phyloP scores from a whole-genome alignment of 2,329 filamentous ascomycete genomes.

The Lachnellula occidentalis region DNA sequence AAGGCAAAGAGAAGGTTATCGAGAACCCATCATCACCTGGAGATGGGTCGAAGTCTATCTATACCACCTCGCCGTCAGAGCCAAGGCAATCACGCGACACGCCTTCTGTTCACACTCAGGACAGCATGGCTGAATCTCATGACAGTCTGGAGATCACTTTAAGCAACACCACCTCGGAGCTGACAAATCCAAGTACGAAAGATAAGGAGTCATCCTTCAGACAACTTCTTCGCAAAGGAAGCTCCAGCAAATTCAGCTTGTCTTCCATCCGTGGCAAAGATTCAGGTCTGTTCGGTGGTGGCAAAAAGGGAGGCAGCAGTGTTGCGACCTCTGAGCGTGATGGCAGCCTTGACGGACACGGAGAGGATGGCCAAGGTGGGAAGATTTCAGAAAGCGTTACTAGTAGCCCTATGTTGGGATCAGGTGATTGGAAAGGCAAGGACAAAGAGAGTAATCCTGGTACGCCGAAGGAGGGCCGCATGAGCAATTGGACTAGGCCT shows the following conservation, averaged over 20 bases:
- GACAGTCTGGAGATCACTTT: constrained; percentile 45
- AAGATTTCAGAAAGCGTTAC: constrained; percentile 52
- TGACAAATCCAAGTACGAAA: constrained; percentile 39
- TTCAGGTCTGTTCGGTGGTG: constrained; percentile 40
- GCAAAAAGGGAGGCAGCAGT: constrained; percentile 54
- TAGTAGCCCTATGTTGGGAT: constrained; percentile 52
- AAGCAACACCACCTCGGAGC: constrained; percentile 54
- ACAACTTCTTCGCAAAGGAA: constrained; percentile 60
- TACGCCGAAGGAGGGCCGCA: constrained; percentile 26
- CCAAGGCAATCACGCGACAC: constrained; percentile 52
- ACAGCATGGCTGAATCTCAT: constrained; percentile 48
- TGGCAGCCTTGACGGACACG: constrained; percentile 50
- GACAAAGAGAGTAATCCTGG: constrained; percentile 35
- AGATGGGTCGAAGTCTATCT: constrained; percentile 23
- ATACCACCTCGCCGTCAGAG: constrained; percentile 41
- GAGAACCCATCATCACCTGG: constrained; percentile 29
- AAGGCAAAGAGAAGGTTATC: constrained; percentile 36
- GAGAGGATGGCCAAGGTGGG: constrained; percentile 44
- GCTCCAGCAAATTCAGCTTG: constrained; percentile 60
- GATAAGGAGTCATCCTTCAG: constrained; percentile 46
- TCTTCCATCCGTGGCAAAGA: constrained; percentile 51
- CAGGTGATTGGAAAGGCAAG: constrained; percentile 33
- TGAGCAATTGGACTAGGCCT: constrained; percentile 29
- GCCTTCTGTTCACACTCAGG: constrained; percentile 51
- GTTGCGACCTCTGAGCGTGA: constrained; percentile 49